Base-by-base conservation (phyloP, 306 rosid genomes). In the Dryas alaskensis region DNA sequence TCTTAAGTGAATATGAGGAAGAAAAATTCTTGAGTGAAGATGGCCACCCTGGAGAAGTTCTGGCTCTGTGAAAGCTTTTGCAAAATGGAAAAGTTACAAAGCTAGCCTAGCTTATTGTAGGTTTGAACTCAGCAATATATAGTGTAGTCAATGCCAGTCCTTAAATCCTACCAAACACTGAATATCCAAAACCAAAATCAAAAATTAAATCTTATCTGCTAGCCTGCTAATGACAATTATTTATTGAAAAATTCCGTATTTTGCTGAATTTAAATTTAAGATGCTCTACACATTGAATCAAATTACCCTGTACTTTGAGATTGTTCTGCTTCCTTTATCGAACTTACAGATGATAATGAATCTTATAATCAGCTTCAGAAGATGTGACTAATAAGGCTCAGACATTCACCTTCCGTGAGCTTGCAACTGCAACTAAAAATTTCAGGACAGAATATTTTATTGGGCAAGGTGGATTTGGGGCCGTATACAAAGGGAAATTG, bases 381-480 rank as follows among this genome's bases (percentile, higher is more conserved):
- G 73, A 65, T 69, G 79, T 69, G 46, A 67, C 12, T 4, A 3
- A 63, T 43, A 72, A 75, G 73, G 76, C 84, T 57, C 73, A 42
- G 17, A 81, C 76, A 83, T 87, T 86, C 79, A 84, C 86, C 65
- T 89, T 77, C 64, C 68, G 82, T 45, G 92, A 89, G 76, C 95
- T 91, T 59, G 90, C 86, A 14, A 78, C 78, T 1, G 95, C 97
- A 72, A 91, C 97, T 8, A 81, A 73, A 44, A 83, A 81, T 70
- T 91, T 91, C 53, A 82, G 83, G 76, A 74, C 81, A 7, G 91
- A 86, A 64, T 68, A 78, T 49, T 79, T 76, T 27, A 66, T 91
- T 19, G 95, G 95, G 12, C 85, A 82, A 83, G 95, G 97, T 49
- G 97, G 95, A 79, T 91, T 91, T 83, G 97, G 97, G 55, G 47